These are phyloP conservation scores for Fusarium xyrophilum DNA, from an alignment of 2,329 filamentous ascomycete species.

Conservation along the genomic window DNA sequence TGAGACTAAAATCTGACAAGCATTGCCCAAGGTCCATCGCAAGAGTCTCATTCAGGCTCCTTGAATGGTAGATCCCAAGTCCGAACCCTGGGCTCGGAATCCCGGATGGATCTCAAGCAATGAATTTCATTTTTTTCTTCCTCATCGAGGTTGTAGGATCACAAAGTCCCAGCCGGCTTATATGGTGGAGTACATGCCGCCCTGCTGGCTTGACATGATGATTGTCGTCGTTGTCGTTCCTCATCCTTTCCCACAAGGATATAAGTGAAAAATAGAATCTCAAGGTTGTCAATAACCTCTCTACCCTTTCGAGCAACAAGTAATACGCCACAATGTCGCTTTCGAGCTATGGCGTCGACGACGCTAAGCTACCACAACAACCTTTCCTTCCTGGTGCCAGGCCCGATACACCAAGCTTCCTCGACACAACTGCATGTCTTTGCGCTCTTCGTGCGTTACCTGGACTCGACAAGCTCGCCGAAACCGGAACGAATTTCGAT, in stretches of 20 bases:
- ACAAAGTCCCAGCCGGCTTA: not conserved
- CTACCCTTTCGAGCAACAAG: not conserved
- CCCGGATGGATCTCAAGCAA: not conserved
- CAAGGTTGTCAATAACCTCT: not conserved
- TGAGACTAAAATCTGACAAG: constrained; percentile 34
- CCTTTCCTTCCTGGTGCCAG: constrained; percentile 47
- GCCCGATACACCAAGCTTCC: constrained; percentile 47
- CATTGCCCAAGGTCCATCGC: constrained; percentile 25
- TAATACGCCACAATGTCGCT: constrained; percentile 26
- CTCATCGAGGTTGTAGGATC: not conserved
- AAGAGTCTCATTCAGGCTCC: constrained; percentile 9
- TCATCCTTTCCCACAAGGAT: not conserved
- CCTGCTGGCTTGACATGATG: not conserved
- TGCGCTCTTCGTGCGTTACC: constrained; percentile 46
- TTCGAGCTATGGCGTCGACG: constrained; percentile 25
- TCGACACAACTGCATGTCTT: constrained; percentile 50
- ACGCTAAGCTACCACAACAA: constrained; percentile 45
- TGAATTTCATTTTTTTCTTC: not conserved
- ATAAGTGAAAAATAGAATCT: not conserved
- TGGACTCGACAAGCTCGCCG: constrained; percentile 1
- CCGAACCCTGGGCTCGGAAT: constrained; percentile 3
- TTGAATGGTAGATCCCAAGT: constrained; percentile 21
- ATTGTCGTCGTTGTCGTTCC: not conserved
- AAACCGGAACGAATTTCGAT: constrained; percentile 8
- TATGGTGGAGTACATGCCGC: constrained; percentile 10